Conservation (phyloP, 2,329 filamentous ascomycete species). For the Lachnum nothofagi region DNA sequence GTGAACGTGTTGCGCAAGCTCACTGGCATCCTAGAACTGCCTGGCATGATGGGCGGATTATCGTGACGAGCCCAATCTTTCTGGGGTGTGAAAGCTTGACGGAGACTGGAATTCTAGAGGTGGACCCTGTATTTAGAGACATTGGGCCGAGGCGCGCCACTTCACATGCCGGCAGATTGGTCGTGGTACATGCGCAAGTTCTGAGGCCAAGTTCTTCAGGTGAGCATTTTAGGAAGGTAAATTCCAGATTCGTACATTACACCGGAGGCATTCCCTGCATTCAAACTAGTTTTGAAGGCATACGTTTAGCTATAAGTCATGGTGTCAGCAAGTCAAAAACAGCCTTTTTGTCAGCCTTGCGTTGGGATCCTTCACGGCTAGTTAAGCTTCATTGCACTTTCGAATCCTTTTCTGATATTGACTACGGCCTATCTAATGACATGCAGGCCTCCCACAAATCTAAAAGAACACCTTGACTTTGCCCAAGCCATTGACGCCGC, state of each 20-base stretch:
- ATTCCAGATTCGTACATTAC: not conserved
- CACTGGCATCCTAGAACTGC: conserved; percentile 64
- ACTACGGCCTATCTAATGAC: not conserved
- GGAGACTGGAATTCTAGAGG: not conserved
- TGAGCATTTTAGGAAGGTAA: not conserved
- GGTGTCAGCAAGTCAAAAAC: too few relatives aligned
- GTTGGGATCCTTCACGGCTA: not conserved
- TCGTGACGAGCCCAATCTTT: not conserved
- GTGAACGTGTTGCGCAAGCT: conserved; percentile 64
- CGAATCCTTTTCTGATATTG: not conserved
- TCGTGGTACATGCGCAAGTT: not conserved
- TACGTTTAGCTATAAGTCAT: too few relatives aligned
- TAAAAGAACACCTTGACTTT: not conserved
- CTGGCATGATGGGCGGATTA: conserved; percentile 47
- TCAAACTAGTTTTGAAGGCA: too few relatives aligned
- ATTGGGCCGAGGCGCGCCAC: conserved; percentile 6
- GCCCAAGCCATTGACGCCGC: not conserved
- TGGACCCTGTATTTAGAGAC: not conserved
- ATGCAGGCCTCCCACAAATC: not conserved
- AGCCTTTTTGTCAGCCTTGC: not conserved
- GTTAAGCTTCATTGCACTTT: not conserved
- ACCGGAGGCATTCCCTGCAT: too few relatives aligned
- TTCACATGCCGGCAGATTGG: conserved; percentile 5
- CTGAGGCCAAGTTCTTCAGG: not conserved
- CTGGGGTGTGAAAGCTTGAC: not conserved